Base-by-base conservation (phyloP, 2,329 filamentous ascomycete genomes). In the Colletotrichum shisoi region DNA sequence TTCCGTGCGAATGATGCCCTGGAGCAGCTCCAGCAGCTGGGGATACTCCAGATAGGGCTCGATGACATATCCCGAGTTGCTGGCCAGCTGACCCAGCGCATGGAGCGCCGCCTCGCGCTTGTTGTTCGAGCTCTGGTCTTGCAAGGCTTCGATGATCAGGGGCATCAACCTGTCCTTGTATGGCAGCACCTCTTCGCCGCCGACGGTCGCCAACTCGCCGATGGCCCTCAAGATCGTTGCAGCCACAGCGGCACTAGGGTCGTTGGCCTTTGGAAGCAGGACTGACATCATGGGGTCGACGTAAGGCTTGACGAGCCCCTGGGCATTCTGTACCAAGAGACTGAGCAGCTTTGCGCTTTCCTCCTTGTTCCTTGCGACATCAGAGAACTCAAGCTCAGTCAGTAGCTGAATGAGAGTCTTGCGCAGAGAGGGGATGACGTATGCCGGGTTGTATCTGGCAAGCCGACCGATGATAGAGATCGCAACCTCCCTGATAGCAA, bases 1-100 rank as follows among this genome's bases (percentile, higher is more conserved):
- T 78, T 99, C 96, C 6, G 91, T 92, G 73, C 96, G 92, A 72
- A 98, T 95, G 71, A 99, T 97, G 71, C 91, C 92, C 75, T 97
- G 94, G 12, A 99, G 81, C 34, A 98, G 91, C 68, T 95, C 93
- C 56, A 99, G 88, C 9, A 99, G 86, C 75, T 97, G 91, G 0
- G 96, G 95, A 73, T 98, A 97, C 68, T 99, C 94, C 54, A 94
- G 84, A 73, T 99, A 99, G 0, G 96, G 96, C 63, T 94, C 89
- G 68, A 99, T 98, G 59, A 99, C 96, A 79, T 99, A 99, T 72
- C 96, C 95, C 13, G 94, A 95, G 78, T 97, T 98, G 74, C 93
- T 96, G 6, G 95, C 93, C 62, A 99, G 82, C 75, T 98, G 94
- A 21, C 94, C 94, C 0, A 99, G 84, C 0, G 95, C 95, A 71